Evolutionary conservation across 805 yeast genomes (phyloP).

Genomic region (Wickerhamomyces bovis): DNA sequence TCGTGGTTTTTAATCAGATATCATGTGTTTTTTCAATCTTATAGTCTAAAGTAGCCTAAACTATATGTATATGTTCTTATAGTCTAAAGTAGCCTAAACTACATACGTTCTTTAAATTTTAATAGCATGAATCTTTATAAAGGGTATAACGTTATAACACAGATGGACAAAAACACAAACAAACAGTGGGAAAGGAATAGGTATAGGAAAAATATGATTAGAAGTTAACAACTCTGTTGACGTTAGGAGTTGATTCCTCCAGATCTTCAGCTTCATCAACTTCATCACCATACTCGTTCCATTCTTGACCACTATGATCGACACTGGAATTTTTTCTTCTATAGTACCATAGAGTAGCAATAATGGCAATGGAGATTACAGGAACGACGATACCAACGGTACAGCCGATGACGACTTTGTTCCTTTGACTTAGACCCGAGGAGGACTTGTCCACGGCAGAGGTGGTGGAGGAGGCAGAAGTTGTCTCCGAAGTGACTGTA

Average conservation of each 20-base stretch:
- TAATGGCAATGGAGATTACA: constrained; percentile 25
- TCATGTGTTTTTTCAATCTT: too few species aligned
- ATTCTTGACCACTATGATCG: constrained; percentile 6
- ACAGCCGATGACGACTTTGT: constrained; percentile 58
- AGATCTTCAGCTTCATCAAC: constrained; percentile 4
- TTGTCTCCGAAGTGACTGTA: constrained; percentile 25
- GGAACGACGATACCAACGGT: constrained; percentile 72
- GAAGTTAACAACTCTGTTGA: background rate
- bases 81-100: too few species aligned
- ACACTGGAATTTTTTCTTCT: constrained; percentile 3
- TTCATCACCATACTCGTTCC: constrained; percentile 5
- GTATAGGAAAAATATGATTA: background rate
- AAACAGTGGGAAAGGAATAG: background rate
- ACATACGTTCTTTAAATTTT: too few species aligned
- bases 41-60: too few species aligned
- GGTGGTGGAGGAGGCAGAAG: constrained; percentile 20
- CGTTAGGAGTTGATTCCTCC: background rate
- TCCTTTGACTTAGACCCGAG: constrained; percentile 41
- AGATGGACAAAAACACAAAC: background rate
- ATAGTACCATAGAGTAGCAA: constrained; percentile 1
- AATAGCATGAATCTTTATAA: background rate
- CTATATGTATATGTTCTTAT: too few species aligned
- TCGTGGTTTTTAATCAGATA: too few species aligned
- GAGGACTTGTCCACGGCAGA: background rate
- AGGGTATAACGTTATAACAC: background rate